phyloP scores from a whole-genome alignment of 345 rosid genomes.

The Psidium guajava region DNA sequence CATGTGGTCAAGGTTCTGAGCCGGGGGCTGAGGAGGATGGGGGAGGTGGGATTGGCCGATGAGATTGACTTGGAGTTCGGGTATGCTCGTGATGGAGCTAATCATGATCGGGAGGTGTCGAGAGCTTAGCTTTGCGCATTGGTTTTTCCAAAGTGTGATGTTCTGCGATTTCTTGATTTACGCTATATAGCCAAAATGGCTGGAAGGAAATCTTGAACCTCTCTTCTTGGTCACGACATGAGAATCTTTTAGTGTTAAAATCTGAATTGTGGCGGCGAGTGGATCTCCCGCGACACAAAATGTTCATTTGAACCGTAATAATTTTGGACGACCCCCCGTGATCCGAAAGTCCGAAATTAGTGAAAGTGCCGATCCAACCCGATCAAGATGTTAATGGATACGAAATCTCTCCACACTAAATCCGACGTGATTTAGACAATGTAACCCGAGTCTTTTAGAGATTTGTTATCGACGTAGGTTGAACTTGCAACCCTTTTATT shows the following conservation, averaged over 20 bases:
- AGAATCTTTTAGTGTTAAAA: background rate
- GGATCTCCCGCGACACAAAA: background rate
- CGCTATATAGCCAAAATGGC: background rate
- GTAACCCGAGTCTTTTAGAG: background rate
- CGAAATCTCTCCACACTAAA: background rate
- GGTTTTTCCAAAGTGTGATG: background rate
- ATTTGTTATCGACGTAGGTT: too few relatives aligned
- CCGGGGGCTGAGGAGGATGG: constrained; percentile 49
- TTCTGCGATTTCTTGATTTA: background rate
- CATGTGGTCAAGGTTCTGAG: constrained; percentile 44
- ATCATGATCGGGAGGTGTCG: background rate
- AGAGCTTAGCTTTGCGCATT: background rate
- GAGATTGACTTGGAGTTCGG: constrained; percentile 39
- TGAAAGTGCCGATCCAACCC: fast-evolving
- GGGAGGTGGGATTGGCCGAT: constrained; percentile 42
- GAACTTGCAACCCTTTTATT: background rate
- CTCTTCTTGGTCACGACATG: background rate
- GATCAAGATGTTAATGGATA: fast-evolving
- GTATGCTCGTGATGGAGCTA: background rate
- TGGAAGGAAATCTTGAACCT: background rate
- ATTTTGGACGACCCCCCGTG: background rate
- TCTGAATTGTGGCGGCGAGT: too few relatives aligned
- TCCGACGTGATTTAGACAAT: background rate
- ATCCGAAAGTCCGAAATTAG: background rate
- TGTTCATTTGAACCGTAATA: fast-evolving